Evolutionary conservation across 768 basidiomycete species (phyloP).

Genomic region (Suillus subalutaceus): DNA sequence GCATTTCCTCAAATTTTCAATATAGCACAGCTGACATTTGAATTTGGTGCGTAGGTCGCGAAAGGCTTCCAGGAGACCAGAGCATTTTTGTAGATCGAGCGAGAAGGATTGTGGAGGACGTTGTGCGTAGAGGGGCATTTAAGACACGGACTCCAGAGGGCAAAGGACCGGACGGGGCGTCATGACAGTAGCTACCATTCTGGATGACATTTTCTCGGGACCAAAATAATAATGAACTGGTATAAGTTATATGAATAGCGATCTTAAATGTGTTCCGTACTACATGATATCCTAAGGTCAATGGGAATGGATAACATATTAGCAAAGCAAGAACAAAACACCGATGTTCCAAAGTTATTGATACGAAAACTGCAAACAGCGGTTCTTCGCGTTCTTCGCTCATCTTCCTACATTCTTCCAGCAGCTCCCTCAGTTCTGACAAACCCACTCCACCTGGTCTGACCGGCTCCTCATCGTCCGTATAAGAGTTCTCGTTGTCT

Average conservation of each 20-base stretch:
- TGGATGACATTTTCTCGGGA: neutral
- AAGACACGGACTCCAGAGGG: slow-evolving; percentile 74
- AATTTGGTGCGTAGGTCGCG: slow-evolving; percentile 24
- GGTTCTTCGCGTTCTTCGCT: slow-evolving; percentile 32
- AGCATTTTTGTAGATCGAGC: slow-evolving; percentile 40
- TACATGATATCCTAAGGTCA: neutral
- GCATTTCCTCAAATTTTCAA: neutral
- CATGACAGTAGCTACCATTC: slow-evolving; percentile 19
- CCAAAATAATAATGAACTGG: neutral
- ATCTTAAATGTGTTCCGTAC: neutral
- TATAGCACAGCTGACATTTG: neutral
- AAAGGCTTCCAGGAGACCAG: slow-evolving; percentile 23
- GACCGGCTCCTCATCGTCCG: slow-evolving; percentile 32
- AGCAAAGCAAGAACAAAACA: neutral
- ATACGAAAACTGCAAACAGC: slow-evolving; percentile 24
- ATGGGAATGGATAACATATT: neutral
- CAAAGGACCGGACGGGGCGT: slow-evolving; percentile 45
- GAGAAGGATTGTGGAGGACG: slow-evolving; percentile 53
- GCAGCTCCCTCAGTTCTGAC: slow-evolving; percentile 52
- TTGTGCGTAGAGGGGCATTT: slow-evolving; percentile 68
- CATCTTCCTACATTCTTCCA: slow-evolving; percentile 60
- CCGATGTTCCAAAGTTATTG: neutral
- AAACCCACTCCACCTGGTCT: slow-evolving; percentile 31
- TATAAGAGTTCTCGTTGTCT: slow-evolving; percentile 33
- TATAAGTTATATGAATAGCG: neutral